Evolutionary conservation across 192 early-diverging fungal species (phyloP).

Genomic region (Podila clonocystis): DNA sequence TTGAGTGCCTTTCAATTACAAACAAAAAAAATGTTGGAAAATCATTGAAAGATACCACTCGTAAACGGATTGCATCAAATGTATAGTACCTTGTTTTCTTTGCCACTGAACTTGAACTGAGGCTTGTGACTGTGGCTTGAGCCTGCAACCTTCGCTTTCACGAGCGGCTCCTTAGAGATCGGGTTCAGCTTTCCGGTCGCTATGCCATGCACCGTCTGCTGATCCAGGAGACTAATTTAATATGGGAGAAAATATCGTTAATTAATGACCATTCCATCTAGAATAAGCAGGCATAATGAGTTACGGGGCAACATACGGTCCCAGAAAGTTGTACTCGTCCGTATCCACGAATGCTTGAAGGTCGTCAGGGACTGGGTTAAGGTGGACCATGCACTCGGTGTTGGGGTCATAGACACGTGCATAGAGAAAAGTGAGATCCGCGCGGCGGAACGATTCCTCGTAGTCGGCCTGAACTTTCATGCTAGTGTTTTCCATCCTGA

Average conservation of each 20-base stretch:
- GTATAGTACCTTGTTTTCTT: conserved; percentile 29
- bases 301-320: conserved; percentile 53
- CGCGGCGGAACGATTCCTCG: conserved; percentile 69
- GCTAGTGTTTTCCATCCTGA: conserved; percentile 21
- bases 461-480: conserved; percentile 72
- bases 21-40: not conserved
- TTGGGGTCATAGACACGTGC: conserved; percentile 89
- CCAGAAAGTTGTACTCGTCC: conserved; percentile 63
- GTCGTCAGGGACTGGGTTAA: conserved; percentile 62
- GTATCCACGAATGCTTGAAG: conserved; percentile 51
- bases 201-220: conserved; percentile 62
- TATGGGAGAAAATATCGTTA: not conserved
- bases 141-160: conserved; percentile 22
- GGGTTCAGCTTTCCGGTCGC: conserved; percentile 74
- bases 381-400: conserved; percentile 57
- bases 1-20: not conserved
- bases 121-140: not conserved
- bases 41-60: no score
- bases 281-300: not conserved
- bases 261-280: no score
- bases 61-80: no score
- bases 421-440: conserved; percentile 89
- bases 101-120: not conserved
- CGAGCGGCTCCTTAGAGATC: conserved; percentile 51
- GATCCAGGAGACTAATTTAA: conserved; percentile 54